phyloP scores from a whole-genome alignment of 2,329 filamentous ascomycete species.

The Diaporthe eres region DNA sequence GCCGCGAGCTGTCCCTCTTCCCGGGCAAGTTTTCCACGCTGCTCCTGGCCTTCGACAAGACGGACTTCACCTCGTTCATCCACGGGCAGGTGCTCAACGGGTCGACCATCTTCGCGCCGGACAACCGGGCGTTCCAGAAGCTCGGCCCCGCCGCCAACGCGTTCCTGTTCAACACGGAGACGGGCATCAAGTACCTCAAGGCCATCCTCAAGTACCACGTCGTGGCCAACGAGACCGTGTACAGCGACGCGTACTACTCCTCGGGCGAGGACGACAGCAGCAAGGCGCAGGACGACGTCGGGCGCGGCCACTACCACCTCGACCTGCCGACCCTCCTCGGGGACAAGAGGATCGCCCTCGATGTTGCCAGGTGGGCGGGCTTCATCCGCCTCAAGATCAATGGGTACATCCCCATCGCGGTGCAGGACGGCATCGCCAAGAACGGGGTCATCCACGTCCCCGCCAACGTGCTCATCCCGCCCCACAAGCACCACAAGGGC shows the following conservation, averaged over 20 bases:
- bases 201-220: conserved; percentile 86
- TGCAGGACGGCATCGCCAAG: conserved; percentile 79
- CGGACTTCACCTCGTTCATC: conserved; percentile 75
- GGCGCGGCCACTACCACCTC: conserved; percentile 71
- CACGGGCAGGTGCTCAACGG: conserved; percentile 69
- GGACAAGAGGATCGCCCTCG: conserved; percentile 76
- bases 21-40: conserved; percentile 85
- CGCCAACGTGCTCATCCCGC: conserved; percentile 81
- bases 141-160: conserved; percentile 82
- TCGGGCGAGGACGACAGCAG: conserved; percentile 48
- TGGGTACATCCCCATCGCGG: conserved; percentile 74
- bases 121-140: conserved; percentile 83
- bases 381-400: conserved; percentile 83
- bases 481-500: conserved; percentile 65
- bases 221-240: conserved; percentile 80
- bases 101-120: conserved; percentile 85
- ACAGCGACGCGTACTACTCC: conserved; percentile 85
- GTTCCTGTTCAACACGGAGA: conserved; percentile 85
- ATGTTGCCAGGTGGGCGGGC: conserved; percentile 77
- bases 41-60: conserved; percentile 80
- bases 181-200: conserved; percentile 81
- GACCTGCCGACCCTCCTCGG: conserved; percentile 81
- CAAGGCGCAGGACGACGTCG: conserved; percentile 54
- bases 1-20: conserved; percentile 71
- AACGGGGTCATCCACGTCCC: conserved; percentile 90